Percentiles rank a stretch among this genome's conserved stretches.
These are phyloP conservation scores for Geranomyces michiganensis DNA, from an alignment of 192 early-diverging fungal genomes.

Conservation along the genomic window DNA sequence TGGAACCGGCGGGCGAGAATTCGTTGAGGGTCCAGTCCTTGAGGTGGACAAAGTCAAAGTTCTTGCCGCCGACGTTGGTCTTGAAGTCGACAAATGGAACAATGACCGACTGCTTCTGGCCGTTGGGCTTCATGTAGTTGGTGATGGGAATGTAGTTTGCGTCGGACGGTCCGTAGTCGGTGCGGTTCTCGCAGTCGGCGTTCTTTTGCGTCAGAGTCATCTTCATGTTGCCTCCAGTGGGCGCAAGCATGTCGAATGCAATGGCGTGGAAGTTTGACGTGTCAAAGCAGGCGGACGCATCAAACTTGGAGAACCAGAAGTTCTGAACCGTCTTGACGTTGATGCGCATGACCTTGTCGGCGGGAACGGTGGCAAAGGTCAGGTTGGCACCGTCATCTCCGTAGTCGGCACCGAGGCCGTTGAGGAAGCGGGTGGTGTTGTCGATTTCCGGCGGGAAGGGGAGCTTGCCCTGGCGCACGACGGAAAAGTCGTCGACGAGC, in stretches of 20 bases:
- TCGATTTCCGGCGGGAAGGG: constrained; percentile 7
- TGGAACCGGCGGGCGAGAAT: constrained; percentile 16
- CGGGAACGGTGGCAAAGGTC: constrained; percentile 12
- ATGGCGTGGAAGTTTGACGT: constrained; percentile 30
- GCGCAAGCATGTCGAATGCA: constrained; percentile 39
- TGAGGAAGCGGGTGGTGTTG: constrained; percentile 11
- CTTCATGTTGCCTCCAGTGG: constrained; percentile 35
- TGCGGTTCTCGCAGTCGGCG: constrained; percentile 27
- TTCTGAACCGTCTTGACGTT: constrained; percentile 17
- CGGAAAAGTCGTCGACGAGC: constrained; percentile 37
- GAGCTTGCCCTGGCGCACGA: not conserved
- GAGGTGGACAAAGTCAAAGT: constrained; percentile 38
- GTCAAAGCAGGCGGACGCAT: constrained; percentile 40
- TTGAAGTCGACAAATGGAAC: constrained; percentile 30
- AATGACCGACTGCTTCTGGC: constrained; percentile 27
- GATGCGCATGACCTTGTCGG: constrained; percentile 1
- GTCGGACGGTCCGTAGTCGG: constrained; percentile 17
- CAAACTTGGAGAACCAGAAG: constrained; percentile 44
- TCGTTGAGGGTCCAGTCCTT: constrained; percentile 37
- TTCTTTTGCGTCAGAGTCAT: constrained; percentile 38
- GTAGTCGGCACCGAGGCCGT: constrained; percentile 37
- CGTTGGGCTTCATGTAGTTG: constrained; percentile 29
- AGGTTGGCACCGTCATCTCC: constrained; percentile 16
- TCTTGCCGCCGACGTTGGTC: not conserved
- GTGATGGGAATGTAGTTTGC: constrained; percentile 35